Percentiles rank a stretch among this genome's conserved stretches.
Evolutionary conservation across 2,329 filamentous ascomycete species (phyloP).

Genomic region (Zymoseptoria tritici): DNA sequence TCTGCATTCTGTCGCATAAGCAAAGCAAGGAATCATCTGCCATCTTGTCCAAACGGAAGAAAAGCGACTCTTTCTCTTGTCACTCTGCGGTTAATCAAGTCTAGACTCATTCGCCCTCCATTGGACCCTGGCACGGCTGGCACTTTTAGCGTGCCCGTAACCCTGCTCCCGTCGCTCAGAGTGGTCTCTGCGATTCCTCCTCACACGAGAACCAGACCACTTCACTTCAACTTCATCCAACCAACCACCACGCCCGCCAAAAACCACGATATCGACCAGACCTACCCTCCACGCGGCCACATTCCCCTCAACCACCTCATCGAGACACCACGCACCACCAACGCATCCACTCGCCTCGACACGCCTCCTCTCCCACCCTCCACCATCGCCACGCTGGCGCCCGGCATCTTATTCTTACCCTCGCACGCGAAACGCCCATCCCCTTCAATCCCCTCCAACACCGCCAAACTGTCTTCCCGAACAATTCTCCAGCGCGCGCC

Average conservation of each 20-base stretch:
- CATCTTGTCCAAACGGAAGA: too few relatives aligned
- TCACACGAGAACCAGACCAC: not conserved
- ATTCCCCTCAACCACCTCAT: not conserved
- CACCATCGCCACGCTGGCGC: conserved; percentile 20
- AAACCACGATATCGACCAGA: not conserved
- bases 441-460: conserved; percentile 44
- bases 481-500: conserved; percentile 60
- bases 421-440: conserved; percentile 7
- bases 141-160: too few relatives aligned
- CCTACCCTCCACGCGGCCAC: not conserved
- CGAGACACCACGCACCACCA: not conserved
- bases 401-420: conserved; percentile 23
- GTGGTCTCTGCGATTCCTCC: too few relatives aligned
- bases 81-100: too few relatives aligned
- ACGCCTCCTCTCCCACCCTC: not conserved
- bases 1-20: too few relatives aligned
- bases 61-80: too few relatives aligned
- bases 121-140: too few relatives aligned
- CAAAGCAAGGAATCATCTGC: too few relatives aligned
- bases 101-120: too few relatives aligned
- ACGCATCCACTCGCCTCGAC: not conserved
- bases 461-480: conserved; percentile 94
- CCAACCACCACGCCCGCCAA: not conserved
- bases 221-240: not conserved
- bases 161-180: too few relatives aligned